Percentiles rank a stretch among this genome's conserved stretches.
phyloP scores from a whole-genome alignment of 805 yeast genomes.

The Metschnikowia peoriensis region DNA sequence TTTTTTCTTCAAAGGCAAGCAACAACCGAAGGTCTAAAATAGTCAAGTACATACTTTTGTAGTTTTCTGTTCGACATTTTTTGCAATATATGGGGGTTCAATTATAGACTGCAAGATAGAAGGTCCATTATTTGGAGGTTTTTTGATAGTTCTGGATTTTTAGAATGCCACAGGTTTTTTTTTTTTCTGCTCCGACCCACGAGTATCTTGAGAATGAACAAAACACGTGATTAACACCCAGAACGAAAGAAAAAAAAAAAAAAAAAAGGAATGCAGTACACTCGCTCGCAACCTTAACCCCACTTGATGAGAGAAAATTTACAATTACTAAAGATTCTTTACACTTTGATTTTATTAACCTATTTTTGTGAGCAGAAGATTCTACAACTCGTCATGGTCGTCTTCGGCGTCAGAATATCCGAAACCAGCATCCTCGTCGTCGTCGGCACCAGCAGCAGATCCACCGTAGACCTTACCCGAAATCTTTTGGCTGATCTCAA shows the following conservation, averaged over 20 bases:
- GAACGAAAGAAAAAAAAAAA: background rate
- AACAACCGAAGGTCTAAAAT: background rate
- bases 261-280: no score
- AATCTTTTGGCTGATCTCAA: constrained; percentile 85
- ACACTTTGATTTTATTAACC: background rate
- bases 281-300: background rate
- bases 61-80: constrained; percentile 22
- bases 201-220: constrained; percentile 5
- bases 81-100: background rate
- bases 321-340: background rate
- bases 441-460: constrained; percentile 52
- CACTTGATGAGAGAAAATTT: background rate
- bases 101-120: constrained; percentile 15
- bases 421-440: constrained; percentile 30
- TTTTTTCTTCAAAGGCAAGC: background rate
- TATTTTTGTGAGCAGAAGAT: background rate
- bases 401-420: constrained; percentile 42
- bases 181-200: constrained; percentile 11
- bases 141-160: background rate
- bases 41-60: constrained; percentile 19
- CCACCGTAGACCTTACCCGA: constrained; percentile 67
- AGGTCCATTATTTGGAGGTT: constrained; percentile 16
- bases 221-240: constrained; percentile 8
- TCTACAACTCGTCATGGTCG: constrained; percentile 45
- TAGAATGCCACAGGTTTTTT: constrained; percentile 1